Base-by-base conservation (phyloP, 2,329 filamentous ascomycete genomes). In the Leptographium wingfieldii region DNA sequence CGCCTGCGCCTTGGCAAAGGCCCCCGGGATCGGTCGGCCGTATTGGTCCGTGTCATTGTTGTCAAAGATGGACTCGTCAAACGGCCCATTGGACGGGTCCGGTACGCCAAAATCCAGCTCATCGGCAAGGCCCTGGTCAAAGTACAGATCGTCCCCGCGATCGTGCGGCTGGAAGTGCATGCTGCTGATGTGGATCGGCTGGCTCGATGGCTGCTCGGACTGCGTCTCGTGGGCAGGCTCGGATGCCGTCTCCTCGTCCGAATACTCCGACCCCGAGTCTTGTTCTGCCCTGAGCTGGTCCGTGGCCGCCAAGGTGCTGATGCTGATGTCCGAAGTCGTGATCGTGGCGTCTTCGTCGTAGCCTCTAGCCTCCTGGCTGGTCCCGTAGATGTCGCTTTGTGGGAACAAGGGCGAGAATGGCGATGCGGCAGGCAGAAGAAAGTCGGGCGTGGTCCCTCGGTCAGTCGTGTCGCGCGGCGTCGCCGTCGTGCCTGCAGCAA, bases 1-100 rank as follows among this genome's bases (percentile, higher is more conserved):
- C 2, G 76, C 76, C 59, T 82, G 73, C 1, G 78, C 80, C 51
- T 74, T 75, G 5, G 79, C 80, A 69, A 84, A 84, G 0, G 78
- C 77, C 5, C 80, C 80, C 0, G 80, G 80, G 48, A 83, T 78
- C 1, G 80, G 83, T 27, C 83, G 75, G 19, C 83, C 83, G 67
- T 80, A 85, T 63, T 77, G 70, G 69, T 86, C 79, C 16, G 83
- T 83, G 66, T 86, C 83, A 57, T 86, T 77, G 38, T 83, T 77
- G 64, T 90, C 87, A 67, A 90, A 90, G 16, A 89, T 78, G 6
- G 84, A 86, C 68, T 90, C 87, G 62, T 90, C 86, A 68, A 90
- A 89, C 1, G 79, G 75, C 0, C 75, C 73, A 1, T 76, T 76
- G 33, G 85, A 80, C 22, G 76, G 77, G 61, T 79, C 75, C 3